Conservation (phyloP, 768 basidiomycete genomes). For the Leccinum longicurvipes region DNA sequence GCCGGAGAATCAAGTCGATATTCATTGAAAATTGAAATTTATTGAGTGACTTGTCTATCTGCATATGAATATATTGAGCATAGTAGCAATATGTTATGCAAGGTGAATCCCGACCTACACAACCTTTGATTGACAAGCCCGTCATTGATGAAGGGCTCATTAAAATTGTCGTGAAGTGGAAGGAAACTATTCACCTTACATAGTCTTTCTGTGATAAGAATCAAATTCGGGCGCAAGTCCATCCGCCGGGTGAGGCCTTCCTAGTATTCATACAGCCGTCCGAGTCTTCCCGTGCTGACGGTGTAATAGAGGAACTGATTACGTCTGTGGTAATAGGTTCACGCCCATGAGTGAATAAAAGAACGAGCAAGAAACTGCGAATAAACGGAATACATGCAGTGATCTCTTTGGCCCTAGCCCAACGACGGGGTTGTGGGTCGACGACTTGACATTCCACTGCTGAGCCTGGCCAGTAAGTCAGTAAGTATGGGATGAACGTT, state of each 20-base stretch:
- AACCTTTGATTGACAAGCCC: background rate
- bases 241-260: constrained; percentile 12
- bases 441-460: constrained; percentile 38
- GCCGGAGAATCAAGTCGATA: background rate
- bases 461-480: constrained; percentile 39
- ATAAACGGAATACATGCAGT: constrained; percentile 25
- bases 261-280: background rate
- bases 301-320: constrained; percentile 17
- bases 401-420: constrained; percentile 23
- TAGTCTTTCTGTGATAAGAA: constrained; percentile 10
- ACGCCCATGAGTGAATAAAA: constrained; percentile 20
- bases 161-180: background rate
- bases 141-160: background rate
- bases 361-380: constrained; percentile 20
- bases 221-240: constrained; percentile 22
- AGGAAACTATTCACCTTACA: constrained; percentile 17
- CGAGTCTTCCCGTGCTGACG: background rate
- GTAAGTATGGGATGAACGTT: too few relatives aligned
- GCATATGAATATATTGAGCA: background rate
- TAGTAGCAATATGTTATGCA: background rate
- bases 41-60: background rate
- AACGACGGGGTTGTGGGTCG: constrained; percentile 40
- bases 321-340: constrained; percentile 21
- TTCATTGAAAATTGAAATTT: background rate
- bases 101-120: background rate